Evolutionary conservation across 2,329 filamentous ascomycete genomes (phyloP), one percentile per base, ranked within the genome.

Genomic region (Pleochaeta shiraiana): DNA sequence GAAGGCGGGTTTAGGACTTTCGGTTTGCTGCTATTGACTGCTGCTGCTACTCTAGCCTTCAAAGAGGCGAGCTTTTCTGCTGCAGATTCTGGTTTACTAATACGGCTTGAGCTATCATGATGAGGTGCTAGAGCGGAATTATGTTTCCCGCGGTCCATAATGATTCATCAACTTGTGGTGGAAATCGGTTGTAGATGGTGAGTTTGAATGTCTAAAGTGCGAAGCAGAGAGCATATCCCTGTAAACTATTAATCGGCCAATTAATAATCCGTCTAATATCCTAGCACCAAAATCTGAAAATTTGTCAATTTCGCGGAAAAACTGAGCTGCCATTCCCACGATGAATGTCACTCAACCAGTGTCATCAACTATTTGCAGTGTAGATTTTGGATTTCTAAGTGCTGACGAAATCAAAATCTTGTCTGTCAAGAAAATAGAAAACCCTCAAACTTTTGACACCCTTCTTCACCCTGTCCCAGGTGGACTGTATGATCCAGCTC

Each of bases 351-450:
- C 87, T 67, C 88, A 91, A 73, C 91, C 93, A 55, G 82, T 95
- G 67, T 81, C 87, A 68, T 95, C 90, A 72, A 80, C 85, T 73
- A 87, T 98, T 72, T 83, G 86, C 74, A 86, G 86, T 73, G 89
- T 98, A 72, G 88, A 95, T 74, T 98, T 98, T 75, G 85, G 84
- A 57, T 89, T 95, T 72, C 83, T 97, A 69, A 84, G 87, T 24
- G 80, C 85, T 63, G 79, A 86, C 66, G 92, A 98, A 75, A 90
- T 98, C 73, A 85, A 85, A 73, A 82, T 85, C 67, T 84, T 97
- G 70, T 98, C 93, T 9, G 93, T 96, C 69, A 93, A 93, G 78
- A 84, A 85, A 75, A 95, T 98, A 70, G 87, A 95, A 72, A 95
- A 95, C 77, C 86, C 90, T 63, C 88, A 83, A 69, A 95, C 93